Base-by-base conservation (phyloP, 768 basidiomycete genomes). In the Steccherinum ochraceum region DNA sequence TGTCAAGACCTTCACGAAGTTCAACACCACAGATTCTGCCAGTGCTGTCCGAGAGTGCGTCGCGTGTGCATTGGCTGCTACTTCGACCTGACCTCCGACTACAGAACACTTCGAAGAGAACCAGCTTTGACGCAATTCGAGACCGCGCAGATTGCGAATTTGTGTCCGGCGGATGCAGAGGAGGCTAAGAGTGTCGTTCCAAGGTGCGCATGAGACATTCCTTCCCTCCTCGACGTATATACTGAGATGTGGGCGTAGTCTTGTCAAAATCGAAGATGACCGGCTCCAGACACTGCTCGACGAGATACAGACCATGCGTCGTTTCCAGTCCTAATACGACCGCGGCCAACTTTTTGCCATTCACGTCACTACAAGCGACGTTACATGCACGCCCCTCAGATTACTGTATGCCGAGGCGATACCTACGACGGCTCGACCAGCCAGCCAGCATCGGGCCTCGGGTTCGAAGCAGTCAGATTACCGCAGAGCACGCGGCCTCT, bases 151-250 rank as follows among this genome's bases (percentile, higher is more conserved):
- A 88, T 95, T 48, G 90, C 90, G 13, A 95, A 95, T 60, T 67
- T 95, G 49, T 92, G 89, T 61, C 93, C 93, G 12, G 88, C 83
- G 39, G 83, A 84, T 52, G 79, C 89, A 3, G 93, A 95, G 58
- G 93, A 95, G 67, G 87, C 92, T 23, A 94, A 93, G 72, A 92
- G 92, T 60, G 78, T 93, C 48, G 73, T 95, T 26, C 93, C 93
- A 5, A 94, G 91, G 92, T 86, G 48, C 18, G 71, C 30, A 10
- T 10, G 23, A 0, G 47, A 13, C 45, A 26, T 46, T 3, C 13
- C 11, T 27, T 40, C 5, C 43, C 45, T 41, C 18, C 39, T 12
- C 46, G 24, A n/a, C n/a, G n/a, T n/a, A n/a, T n/a, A n/a, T n/a
- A n/a, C n/a, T n/a, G n/a, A 4, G 35, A 39, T 39, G 35, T 11